Percentiles rank a stretch among this genome's conserved stretches.
phyloP scores from a whole-genome alignment of 2,329 filamentous ascomycete species.

The Tolypocladium guangdongense region DNA sequence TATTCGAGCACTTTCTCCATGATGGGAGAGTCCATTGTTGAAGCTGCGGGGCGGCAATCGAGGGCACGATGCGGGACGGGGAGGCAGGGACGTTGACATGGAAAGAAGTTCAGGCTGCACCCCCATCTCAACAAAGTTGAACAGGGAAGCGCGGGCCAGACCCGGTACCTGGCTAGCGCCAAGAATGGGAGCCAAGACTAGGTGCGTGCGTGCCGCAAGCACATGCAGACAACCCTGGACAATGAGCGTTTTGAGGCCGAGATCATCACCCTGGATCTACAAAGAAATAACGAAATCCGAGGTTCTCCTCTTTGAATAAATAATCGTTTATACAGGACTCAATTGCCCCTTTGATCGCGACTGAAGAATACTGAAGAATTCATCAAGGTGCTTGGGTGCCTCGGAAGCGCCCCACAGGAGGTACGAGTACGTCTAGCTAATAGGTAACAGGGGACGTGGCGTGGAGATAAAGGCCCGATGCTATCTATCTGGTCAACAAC shows the following conservation, averaged over 20 bases:
- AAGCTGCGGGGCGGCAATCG: background rate
- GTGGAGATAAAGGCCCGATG: background rate
- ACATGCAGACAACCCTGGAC: background rate
- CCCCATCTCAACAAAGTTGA: background rate
- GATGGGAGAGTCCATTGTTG: slow-evolving; percentile 1
- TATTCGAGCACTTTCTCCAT: slow-evolving; percentile 19
- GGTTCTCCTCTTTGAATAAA: background rate
- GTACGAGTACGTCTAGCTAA: too few species aligned
- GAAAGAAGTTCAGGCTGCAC: background rate
- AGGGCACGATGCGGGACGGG: background rate
- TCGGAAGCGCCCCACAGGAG: background rate
- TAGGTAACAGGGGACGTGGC: background rate
- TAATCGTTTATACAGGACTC: background rate
- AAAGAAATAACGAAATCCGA: too few species aligned
- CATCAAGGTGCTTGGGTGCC: too few species aligned
- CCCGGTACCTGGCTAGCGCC: background rate
- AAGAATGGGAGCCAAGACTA: background rate
- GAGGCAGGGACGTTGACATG: background rate
- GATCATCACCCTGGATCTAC: background rate
- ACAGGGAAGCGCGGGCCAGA: too few species aligned
- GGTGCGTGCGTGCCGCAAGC: background rate
- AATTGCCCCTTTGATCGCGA: background rate
- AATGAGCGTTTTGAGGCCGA: too few species aligned
- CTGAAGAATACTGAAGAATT: too few species aligned
- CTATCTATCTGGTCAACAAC: background rate